Evolutionary conservation across 179 eudicot genomes (phyloP), one percentile per base, ranked within the genome.

Genomic region (Spergularia azorica): DNA sequence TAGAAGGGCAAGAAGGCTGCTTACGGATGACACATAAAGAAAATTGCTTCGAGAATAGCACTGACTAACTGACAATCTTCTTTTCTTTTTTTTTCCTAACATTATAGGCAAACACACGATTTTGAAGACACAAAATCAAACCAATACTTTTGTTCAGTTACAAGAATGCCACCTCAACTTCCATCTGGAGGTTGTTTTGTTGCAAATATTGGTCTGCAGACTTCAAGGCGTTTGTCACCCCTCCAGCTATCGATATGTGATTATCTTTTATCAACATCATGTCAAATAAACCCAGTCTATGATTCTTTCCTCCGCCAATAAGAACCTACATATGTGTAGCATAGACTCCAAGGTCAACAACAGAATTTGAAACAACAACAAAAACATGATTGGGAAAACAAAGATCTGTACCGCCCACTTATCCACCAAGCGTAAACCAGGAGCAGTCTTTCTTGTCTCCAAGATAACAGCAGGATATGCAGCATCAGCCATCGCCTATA

Each of bases 381-480:
- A 67, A 66, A 9, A 81, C 12, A 65, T 48, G 18, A 76, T 15
- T 1, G 57, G 67, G 57, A 64, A 77, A 75, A 80, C 72, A 82
- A 86, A 72, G 82, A 79, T 84, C 77, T 74, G 78, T 70, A 95
- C 98, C 86, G 98, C 98, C 98, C 98, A 95, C 87, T 95, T 95
- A 80, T 95, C 98, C 89, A 93, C 91, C 90, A 95, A 81, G 59
- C 98, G 93, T 84, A 95, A 85, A 61, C 92, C 97, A 50, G 98
- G 98, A 82, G 98, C 98, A 62, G 98, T 95, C 85, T 95, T 95
- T 82, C 98, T 88, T n/a, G 98, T 95, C 81, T 95, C 98, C 77
- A 95, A 78, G 39, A 95, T 89, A 71, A 72, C 70, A 63, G 98
- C 97, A 84, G 98, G 98, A 73, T 71, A 57, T 75, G 98, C 98